Percentiles rank a stretch among this genome's conserved stretches.
phyloP scores from a whole-genome alignment of 169 alveolate genomes.

The Babesia microti region DNA sequence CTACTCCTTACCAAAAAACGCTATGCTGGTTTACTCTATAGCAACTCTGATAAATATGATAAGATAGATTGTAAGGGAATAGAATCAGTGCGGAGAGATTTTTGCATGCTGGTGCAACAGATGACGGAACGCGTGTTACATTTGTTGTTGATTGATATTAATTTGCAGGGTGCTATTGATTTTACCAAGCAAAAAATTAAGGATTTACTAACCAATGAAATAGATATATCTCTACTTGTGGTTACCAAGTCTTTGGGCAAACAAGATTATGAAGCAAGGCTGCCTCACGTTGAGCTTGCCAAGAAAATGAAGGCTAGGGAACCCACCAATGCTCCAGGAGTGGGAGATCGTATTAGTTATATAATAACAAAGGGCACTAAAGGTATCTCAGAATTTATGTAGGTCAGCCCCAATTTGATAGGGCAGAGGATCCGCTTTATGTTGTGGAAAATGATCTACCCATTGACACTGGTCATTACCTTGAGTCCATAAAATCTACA shows the following conservation, averaged over 20 bases:
- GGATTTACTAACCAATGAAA: constrained; percentile 87
- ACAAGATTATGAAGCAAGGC: constrained; percentile 85
- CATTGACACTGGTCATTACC: constrained; percentile 93
- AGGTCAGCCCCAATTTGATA: constrained; percentile 86
- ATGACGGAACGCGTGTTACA: constrained; percentile 83
- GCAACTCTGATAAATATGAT: constrained; percentile 82
- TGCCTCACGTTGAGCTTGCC: constrained; percentile 98
- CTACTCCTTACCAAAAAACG: constrained; percentile 90
- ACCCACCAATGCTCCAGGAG: constrained; percentile 90
- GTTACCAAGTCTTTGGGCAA: constrained; percentile 91
- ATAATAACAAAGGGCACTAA: constrained; percentile 87
- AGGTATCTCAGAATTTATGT: constrained; percentile 20
- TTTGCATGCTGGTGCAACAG: constrained; percentile 88
- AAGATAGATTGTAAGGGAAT: constrained; percentile 95
- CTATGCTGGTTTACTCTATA: constrained; percentile 85
- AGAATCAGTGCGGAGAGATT: constrained; percentile 94
- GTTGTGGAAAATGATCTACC: constrained; percentile 91
- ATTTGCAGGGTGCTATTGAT: constrained; percentile 81
- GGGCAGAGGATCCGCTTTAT: constrained; percentile 98
- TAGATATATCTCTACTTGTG: constrained; percentile 91
- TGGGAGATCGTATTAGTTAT: constrained; percentile 98
- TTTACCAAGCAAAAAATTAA: constrained; percentile 57
- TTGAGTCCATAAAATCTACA: constrained; percentile 88
- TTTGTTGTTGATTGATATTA: constrained; percentile 79
- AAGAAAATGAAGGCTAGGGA: constrained; percentile 83